Base-by-base conservation (phyloP, 768 basidiomycete genomes). In the Suillus spraguei region DNA sequence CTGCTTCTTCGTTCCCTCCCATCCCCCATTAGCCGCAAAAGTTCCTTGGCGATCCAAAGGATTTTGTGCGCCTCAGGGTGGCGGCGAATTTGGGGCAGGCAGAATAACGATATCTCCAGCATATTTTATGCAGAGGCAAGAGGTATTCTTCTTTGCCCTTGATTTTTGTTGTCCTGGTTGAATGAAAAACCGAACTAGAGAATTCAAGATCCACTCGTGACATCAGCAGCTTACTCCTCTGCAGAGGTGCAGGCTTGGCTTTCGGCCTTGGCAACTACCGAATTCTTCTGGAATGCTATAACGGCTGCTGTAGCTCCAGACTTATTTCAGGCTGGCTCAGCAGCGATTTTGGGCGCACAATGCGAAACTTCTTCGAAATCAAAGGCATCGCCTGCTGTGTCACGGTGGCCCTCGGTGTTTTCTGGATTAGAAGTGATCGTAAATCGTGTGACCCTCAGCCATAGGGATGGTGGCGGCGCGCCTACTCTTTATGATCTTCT, bases 381-480 rank as follows among this genome's bases (percentile, higher is more conserved):
- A 16, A 17, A 44, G 20, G 16, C 8, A 44, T 4, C 2, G 2
- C 5, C 46, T 22, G 5, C 13, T 1, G 22, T 6, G 13, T 47
- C 13, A n/a, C 4, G 2, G 3, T 49, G 47, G 24, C 47, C 47
- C 6, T 49, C 24, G 0, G 16, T 49, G 7, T 63, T 28, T 44
- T 52, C 47, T 16, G 63, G 47, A 6, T 39, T 60, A 1, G 63
- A 63, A 22, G 6, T 63, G 1, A 63, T 63, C 20, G 17, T n/a
- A 3, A 63, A 63, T 17, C 22, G 16, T 6, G 4, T 41, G 2
- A 63, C 58, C 5, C 41, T 39, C 8, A 33, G 20, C 9, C 28
- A 59, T 14, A 14, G 22, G 20, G 62, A 63, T 24, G 3, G 3
- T 22, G 38, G 32, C 8, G 13, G 42, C 3, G 33, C 56, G 1